These are phyloP conservation scores for Omphalotus guepiniiformis DNA, from an alignment of 768 basidiomycete species.

Conservation along the genomic window DNA sequence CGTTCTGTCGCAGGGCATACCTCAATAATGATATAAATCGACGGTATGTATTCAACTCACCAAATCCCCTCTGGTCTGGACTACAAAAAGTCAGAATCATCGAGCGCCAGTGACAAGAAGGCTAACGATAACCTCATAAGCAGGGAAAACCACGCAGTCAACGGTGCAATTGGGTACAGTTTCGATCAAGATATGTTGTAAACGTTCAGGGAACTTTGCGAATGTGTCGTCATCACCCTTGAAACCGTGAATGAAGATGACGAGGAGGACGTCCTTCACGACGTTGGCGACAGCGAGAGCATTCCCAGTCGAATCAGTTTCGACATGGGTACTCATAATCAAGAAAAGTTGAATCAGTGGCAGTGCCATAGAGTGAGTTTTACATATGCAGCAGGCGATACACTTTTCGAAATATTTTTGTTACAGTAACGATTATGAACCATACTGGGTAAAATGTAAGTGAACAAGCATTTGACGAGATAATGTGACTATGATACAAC, in stretches of 20 bases:
- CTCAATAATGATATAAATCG: no score
- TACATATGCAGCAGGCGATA: no score
- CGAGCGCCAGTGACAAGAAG: slow-evolving; percentile 1
- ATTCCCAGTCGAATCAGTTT: slow-evolving; percentile 2
- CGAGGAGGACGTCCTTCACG: slow-evolving; percentile 44
- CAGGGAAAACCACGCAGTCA: slow-evolving; percentile 82
- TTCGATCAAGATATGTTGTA: slow-evolving; percentile 72
- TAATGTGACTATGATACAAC: no score
- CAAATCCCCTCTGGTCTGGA: slow-evolving; percentile 84
- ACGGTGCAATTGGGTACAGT: slow-evolving; percentile 52
- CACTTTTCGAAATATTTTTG: no score
- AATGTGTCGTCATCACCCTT: slow-evolving; percentile 67
- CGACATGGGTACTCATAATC: no score
- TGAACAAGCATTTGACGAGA: no score
- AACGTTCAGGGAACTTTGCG: slow-evolving; percentile 68
- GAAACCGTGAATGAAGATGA: slow-evolving; percentile 81
- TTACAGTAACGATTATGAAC: no score
- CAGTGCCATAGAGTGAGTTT: no score
- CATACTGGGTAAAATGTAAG: no score
- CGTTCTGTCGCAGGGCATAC: slow-evolving; percentile 44
- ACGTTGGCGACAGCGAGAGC: background rate
- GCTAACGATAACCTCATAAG: slow-evolving; percentile 64
- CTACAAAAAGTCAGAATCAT: slow-evolving; percentile 1
- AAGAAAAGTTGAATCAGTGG: no score
- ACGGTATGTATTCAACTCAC: slow-evolving; percentile 40